phyloP scores from a whole-genome alignment of 2,329 filamentous ascomycete genomes.

The Dactylellina sp. region DNA sequence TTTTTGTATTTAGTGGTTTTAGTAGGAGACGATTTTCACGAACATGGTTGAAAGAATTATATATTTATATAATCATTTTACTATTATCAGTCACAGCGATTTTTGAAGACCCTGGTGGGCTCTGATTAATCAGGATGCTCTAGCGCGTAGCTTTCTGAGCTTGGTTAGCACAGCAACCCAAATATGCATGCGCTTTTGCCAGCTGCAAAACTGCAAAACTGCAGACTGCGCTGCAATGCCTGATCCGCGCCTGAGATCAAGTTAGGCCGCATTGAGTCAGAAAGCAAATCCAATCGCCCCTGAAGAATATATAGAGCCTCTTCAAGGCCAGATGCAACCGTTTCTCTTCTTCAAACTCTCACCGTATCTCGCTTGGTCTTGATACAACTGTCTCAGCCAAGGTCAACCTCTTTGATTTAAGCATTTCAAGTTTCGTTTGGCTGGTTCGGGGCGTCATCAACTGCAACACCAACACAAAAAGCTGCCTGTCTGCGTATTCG shows the following conservation, averaged over 20 bases:
- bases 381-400: background rate
- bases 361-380: constrained; percentile 11
- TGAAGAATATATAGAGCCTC: constrained; percentile 4
- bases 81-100: too few relatives aligned
- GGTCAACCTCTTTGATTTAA: background rate
- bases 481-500: background rate
- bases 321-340: background rate
- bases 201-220: too few relatives aligned
- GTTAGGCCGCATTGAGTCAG: constrained; percentile 18
- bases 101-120: too few relatives aligned
- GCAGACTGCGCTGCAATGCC: background rate
- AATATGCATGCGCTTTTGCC: constrained; percentile 7
- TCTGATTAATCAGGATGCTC: too few relatives aligned
- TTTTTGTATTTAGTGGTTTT: too few relatives aligned
- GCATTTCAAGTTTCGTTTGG: too few relatives aligned
- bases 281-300: background rate
- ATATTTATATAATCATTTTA: too few relatives aligned
- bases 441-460: background rate
- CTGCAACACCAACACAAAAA: constrained; percentile 19
- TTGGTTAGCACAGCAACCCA: background rate
- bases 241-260: constrained; percentile 18
- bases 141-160: too few relatives aligned
- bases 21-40: too few relatives aligned
- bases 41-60: too few relatives aligned
- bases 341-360: background rate